phyloP scores from a whole-genome alignment of 345 rosid species.

The Euphorbia pulcherrima region DNA sequence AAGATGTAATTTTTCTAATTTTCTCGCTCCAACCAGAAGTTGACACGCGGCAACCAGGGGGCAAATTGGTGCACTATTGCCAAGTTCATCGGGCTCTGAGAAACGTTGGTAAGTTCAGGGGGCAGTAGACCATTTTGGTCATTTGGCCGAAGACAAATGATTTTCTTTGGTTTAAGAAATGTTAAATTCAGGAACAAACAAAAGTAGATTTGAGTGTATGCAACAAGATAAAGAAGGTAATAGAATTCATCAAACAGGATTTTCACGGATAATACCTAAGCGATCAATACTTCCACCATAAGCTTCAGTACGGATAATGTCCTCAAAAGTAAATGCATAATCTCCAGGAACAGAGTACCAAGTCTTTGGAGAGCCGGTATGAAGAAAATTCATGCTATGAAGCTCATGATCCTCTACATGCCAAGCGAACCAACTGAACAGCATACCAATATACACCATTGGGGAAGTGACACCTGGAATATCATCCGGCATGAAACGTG shows the following conservation, averaged over 20 bases:
- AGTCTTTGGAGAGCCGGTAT: conserved; percentile 89
- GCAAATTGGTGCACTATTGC: too few relatives aligned
- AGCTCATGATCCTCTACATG: conserved; percentile 99
- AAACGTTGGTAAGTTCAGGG: too few relatives aligned
- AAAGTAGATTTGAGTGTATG: background rate
- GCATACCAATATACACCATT: conserved; percentile 94
- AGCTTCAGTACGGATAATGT: conserved; percentile 67
- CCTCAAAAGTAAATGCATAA: conserved; percentile 85
- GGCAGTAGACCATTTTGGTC: too few relatives aligned
- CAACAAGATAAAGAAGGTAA: background rate
- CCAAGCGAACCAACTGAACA: conserved; percentile 99
- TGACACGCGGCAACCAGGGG: too few relatives aligned
- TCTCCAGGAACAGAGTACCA: conserved; percentile 98
- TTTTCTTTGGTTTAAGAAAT: conserved; percentile 3
- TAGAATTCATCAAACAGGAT: background rate
- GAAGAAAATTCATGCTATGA: conserved; percentile 98
- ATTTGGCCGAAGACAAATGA: background rate
- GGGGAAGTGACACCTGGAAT: conserved; percentile 99
- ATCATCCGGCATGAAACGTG: conserved; percentile 99
- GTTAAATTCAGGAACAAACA: background rate
- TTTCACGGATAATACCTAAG: conserved; percentile 43
- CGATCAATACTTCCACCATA: conserved; percentile 79
- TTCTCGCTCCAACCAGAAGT: too few relatives aligned
- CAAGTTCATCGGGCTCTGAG: too few relatives aligned
- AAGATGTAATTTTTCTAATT: too few relatives aligned